Percentiles rank a stretch among this genome's conserved stretches.
Conservation (phyloP, 192 early-diverging fungal species). For the Helicostylum pulchrum region DNA sequence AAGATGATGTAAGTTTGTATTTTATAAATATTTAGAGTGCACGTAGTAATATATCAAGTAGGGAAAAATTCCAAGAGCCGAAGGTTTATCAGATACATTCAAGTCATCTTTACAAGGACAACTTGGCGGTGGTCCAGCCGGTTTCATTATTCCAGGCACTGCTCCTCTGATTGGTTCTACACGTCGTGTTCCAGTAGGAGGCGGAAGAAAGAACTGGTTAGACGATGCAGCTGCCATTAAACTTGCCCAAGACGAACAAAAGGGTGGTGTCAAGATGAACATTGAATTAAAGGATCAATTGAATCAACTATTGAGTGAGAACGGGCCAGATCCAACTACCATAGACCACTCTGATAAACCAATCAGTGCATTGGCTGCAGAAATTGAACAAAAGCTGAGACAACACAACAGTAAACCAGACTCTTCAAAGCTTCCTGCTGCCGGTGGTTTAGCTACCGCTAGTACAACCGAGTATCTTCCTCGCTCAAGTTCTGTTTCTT, state of each 20-base stretch:
- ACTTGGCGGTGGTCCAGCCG: slow-evolving; percentile 24
- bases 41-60: neutral
- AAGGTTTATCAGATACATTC: slow-evolving; percentile 33
- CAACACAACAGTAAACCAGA: slow-evolving; percentile 2
- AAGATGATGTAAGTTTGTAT: neutral
- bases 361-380: slow-evolving; percentile 32
- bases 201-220: neutral
- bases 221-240: neutral
- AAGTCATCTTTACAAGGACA: slow-evolving; percentile 19
- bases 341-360: slow-evolving; percentile 29
- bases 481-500: too few species aligned
- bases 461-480: too few species aligned
- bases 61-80: slow-evolving; percentile 25
- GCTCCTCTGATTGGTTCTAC: slow-evolving; percentile 33
- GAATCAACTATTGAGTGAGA: slow-evolving; percentile 20
- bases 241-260: neutral
- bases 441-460: slow-evolving; percentile 1
- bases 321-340: neutral
- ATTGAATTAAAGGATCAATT: slow-evolving; percentile 25
- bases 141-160: slow-evolving; percentile 33
- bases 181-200: slow-evolving; percentile 14
- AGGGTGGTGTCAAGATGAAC: slow-evolving; percentile 20
- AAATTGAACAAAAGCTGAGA: slow-evolving; percentile 25
- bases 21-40: neutral
- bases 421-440: neutral